Evolutionary conservation across 352 stramenopile species (phyloP).

Genomic region (Phytophthora nicotianae): DNA sequence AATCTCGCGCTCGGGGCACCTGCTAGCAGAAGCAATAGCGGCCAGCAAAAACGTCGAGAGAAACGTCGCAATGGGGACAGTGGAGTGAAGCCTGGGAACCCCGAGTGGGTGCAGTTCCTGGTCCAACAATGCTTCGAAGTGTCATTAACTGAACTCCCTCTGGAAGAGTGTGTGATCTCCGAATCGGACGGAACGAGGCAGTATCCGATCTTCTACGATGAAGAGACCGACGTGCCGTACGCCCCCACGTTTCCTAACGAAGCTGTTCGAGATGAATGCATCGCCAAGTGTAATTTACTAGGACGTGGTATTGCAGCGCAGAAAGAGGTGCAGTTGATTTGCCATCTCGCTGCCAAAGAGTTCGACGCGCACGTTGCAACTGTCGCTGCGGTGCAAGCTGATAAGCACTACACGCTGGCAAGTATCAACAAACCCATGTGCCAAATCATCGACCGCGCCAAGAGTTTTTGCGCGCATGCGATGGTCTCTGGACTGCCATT

Average conservation of each 20-base stretch:
- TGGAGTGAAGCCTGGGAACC: conserved; percentile 17
- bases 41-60: conserved; percentile 16
- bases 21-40: conserved; percentile 16
- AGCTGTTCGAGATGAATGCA: conserved; percentile 32
- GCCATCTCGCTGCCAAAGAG: conserved; percentile 57
- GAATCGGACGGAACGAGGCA: conserved; percentile 43
- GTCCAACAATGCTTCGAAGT: conserved; percentile 74
- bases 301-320: conserved; percentile 15
- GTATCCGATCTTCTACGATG: conserved; percentile 59
- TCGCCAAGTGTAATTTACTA: conserved; percentile 38
- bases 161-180: conserved; percentile 50
- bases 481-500: conserved; percentile 42
- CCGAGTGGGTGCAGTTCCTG: conserved; percentile 47
- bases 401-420: conserved; percentile 36
- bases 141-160: conserved; percentile 38
- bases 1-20: conserved; percentile 3
- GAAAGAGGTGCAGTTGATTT: conserved; percentile 55
- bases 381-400: conserved; percentile 40
- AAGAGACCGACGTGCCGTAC: conserved; percentile 35
- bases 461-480: conserved; percentile 50
- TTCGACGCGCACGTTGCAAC: conserved; percentile 44
- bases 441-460: conserved; percentile 18
- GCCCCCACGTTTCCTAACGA: conserved; percentile 37
- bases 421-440: conserved; percentile 22
- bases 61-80: conserved; percentile 26